These are phyloP conservation scores for Dentipellis fragilis DNA, from an alignment of 768 basidiomycete genomes.

Conservation along the genomic window DNA sequence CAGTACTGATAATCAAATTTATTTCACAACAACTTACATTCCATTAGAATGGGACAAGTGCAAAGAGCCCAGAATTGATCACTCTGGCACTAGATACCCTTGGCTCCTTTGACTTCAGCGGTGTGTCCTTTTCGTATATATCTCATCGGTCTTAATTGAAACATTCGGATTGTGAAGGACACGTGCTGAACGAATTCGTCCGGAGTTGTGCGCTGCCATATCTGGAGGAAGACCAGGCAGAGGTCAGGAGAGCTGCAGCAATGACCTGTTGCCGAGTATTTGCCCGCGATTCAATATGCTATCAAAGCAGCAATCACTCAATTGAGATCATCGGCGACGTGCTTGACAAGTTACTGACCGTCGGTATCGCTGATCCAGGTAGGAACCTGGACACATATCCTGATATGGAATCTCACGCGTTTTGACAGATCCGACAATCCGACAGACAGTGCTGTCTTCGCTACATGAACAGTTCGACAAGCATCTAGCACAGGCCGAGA, in stretches of 20 bases:
- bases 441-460: constrained; percentile 76
- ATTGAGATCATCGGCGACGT: constrained; percentile 97
- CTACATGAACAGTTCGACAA: constrained; percentile 93
- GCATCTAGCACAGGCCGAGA: constrained; percentile 95
- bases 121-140: constrained; percentile 28
- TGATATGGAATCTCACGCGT: not conserved
- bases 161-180: constrained; percentile 38
- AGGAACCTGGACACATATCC: constrained; percentile 7
- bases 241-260: constrained; percentile 84
- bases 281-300: constrained; percentile 90
- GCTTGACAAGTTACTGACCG: constrained; percentile 90
- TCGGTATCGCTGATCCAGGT: constrained; percentile 96
- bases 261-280: constrained; percentile 88
- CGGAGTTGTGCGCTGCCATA: constrained; percentile 86
- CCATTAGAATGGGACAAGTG: constrained; percentile 14
- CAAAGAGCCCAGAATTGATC: constrained; percentile 58
- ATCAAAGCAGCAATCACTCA: constrained; percentile 90
- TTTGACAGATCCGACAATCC: constrained; percentile 41
- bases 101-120: constrained; percentile 90
- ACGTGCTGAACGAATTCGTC: constrained; percentile 92
- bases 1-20: not conserved
- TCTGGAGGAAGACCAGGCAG: constrained; percentile 83
- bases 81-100: constrained; percentile 81
- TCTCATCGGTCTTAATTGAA: constrained; percentile 1
- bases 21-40: not conserved